These are phyloP conservation scores for Helianthus annuus DNA, from an alignment of 129 eudicot species.

Conservation along the genomic window HanXRQr2.0-SUNRISE NC_035441.2:58566475-58566974, in stretches of 20 bases:
- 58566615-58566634: neutral
- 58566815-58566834: neutral
- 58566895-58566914: slow-evolving; percentile 20
- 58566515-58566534: neutral
- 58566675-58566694: no score
- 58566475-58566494: slow-evolving; percentile 29
- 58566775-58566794: no score
- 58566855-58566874: slow-evolving; percentile 19
- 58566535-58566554: neutral
- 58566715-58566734: no score
- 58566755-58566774: no score
- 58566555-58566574: neutral
- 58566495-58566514: neutral
- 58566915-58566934: neutral
- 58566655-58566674: no score
- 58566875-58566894: slow-evolving; percentile 34
- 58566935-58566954: neutral
- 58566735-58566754: no score
- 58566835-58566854: neutral
- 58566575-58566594: no score
- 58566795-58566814: neutral
- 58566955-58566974: neutral
- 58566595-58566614: no score
- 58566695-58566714: no score
- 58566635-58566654: no score